Base-by-base conservation (phyloP, 2,329 filamentous ascomycete genomes). In the Colletotrichum sidae region DNA sequence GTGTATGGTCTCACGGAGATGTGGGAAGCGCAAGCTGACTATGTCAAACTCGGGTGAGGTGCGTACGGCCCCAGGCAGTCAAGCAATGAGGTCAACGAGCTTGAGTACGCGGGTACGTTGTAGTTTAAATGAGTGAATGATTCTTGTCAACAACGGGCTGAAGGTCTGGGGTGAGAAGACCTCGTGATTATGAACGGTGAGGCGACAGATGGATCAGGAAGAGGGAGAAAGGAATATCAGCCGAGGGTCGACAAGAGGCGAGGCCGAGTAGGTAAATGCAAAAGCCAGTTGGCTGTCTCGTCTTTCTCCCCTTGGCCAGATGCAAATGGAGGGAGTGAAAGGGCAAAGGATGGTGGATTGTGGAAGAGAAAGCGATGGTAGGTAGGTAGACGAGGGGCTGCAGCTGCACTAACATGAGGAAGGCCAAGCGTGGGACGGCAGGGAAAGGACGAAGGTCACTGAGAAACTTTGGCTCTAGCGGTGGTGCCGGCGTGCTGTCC, bases 261-360 rank as follows among this genome's bases (percentile, higher is more conserved):
- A 65, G 58, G 33, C 51, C 45, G 35, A 44, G 57, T 47, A 55
- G 50, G 62, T 54, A 55, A 55, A 55, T n/a, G 55, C 11, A 12
- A 46, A 45, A 38, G 44, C 41, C 41, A 39, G 33, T 25, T 42
- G 55, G 39, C 25, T 25, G 25, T 25, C 25, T 25, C 25, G 25
- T 25, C 25, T 25, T 25, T 25, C 25, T 25, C 25, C 25, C 25
- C 25, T 25, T 25, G 25, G 17, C 17, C 17, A 17, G 17, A 17
- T 17, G 17, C 17, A 17, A 17, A 17, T 17, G 17, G 17, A 17
- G 17, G 17, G 25, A 25, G 25, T 25, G 25, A 5, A 25, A 25
- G 25, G 25, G 25, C 25, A 25, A 25, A 25, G 25, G 3, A 25
- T 25, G 25, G 25, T 25, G 25, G 57, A 10, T 54, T 42, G 41